A percentile compares a stretch with the other conserved stretches of the same genome.
These are phyloP conservation scores for Jackrogersella minutella DNA, from an alignment of 495 filamentous ascomycete genomes.

Conservation along the genomic window DNA sequence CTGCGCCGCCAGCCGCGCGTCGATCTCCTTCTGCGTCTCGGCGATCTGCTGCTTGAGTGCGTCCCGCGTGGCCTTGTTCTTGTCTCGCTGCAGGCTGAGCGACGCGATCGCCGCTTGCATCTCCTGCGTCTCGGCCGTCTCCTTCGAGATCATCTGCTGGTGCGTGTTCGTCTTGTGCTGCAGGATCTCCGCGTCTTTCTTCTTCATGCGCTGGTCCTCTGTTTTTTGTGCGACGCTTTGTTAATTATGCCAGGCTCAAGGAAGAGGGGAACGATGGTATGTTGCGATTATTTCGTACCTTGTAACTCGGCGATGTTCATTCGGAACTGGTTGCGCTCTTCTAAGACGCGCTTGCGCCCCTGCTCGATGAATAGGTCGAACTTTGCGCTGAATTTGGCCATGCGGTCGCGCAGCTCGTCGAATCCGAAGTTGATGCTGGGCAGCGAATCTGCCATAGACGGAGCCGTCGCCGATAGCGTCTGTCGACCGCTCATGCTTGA, in stretches of 20 bases:
- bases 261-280: not conserved
- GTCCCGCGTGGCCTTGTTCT: slow-evolving; percentile 75
- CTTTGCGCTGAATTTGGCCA: slow-evolving; percentile 88
- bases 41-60: slow-evolving; percentile 79
- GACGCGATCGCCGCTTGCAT: slow-evolving; percentile 82
- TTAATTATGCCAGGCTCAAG: not conserved
- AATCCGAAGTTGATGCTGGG: slow-evolving; percentile 96
- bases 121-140: slow-evolving; percentile 85
- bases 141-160: slow-evolving; percentile 81
- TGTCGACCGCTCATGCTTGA: slow-evolving; percentile 74
- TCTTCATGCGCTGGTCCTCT: slow-evolving; percentile 93
- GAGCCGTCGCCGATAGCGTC: slow-evolving; percentile 59
- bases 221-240: slow-evolving; percentile 9
- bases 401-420: slow-evolving; percentile 92
- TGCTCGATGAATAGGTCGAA: slow-evolving; percentile 96
- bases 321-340: slow-evolving; percentile 92
- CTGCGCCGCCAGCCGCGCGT: slow-evolving; percentile 60
- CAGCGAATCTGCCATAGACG: slow-evolving; percentile 75
- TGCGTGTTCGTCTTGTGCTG: slow-evolving; percentile 78
- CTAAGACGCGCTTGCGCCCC: slow-evolving; percentile 84
- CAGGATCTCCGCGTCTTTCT: slow-evolving; percentile 84
- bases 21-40: slow-evolving; percentile 74
- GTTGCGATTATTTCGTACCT: too few species aligned
- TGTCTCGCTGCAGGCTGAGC: slow-evolving; percentile 78
- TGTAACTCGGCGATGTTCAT: slow-evolving; percentile 89